Evolutionary conservation across 345 rosid species (phyloP).

Genomic region (Erysimum cheiranthoides): DNA sequence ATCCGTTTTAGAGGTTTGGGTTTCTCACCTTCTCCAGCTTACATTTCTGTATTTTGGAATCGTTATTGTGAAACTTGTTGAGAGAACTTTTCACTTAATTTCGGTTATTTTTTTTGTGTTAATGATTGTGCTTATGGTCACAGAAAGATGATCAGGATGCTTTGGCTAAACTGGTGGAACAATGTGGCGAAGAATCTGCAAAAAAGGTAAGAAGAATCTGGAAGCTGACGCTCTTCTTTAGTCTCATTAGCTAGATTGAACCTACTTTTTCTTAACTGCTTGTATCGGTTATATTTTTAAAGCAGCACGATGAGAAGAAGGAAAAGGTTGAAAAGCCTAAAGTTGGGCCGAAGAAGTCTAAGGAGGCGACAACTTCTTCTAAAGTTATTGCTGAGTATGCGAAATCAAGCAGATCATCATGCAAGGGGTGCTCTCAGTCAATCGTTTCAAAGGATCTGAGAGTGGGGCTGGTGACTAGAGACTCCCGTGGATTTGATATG

Average conservation of each 20-base stretch:
- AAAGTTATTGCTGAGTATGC: slow-evolving; percentile 72
- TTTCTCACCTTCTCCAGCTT: neutral
- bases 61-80: too few species aligned
- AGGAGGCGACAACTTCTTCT: slow-evolving; percentile 9
- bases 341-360: slow-evolving; percentile 10
- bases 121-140: slow-evolving; percentile 8
- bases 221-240: neutral
- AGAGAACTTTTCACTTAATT: neutral
- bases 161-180: slow-evolving; percentile 39
- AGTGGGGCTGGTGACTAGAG: slow-evolving; percentile 65
- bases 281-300: neutral
- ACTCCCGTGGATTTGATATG: slow-evolving; percentile 68
- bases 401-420: slow-evolving; percentile 76
- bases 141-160: slow-evolving; percentile 48
- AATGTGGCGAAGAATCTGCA: slow-evolving; percentile 31
- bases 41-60: neutral
- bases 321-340: neutral
- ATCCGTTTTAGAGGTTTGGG: slow-evolving; percentile 55
- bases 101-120: neutral
- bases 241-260: neutral
- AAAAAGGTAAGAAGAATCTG: slow-evolving; percentile 29
- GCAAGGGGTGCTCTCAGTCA: slow-evolving; percentile 70
- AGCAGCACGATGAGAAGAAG: slow-evolving; percentile 21
- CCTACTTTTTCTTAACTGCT: neutral
- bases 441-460: slow-evolving; percentile 62